Conservation (phyloP, 2,329 filamentous ascomycete genomes). For the Dothideomycetes sp. region DNA sequence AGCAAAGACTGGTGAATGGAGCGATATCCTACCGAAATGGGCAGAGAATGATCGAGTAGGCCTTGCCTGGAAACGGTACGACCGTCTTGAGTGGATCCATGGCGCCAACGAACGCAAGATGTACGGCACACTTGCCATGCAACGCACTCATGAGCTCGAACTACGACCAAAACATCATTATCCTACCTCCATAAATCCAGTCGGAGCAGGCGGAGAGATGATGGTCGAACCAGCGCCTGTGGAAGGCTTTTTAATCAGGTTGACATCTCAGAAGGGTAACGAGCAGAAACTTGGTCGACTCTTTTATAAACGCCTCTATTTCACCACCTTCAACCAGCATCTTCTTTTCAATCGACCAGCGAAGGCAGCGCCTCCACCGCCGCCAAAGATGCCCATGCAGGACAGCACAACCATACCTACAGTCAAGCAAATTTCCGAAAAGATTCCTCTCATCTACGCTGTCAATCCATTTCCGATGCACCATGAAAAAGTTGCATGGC, state of each 20-base stretch:
- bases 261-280: constrained; percentile 52
- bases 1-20: constrained; percentile 45
- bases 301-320: constrained; percentile 56
- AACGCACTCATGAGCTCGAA: constrained; percentile 54
- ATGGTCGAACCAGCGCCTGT: constrained; percentile 50
- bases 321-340: constrained; percentile 52
- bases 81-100: constrained; percentile 57
- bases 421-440: constrained; percentile 41
- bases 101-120: constrained; percentile 56
- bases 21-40: constrained; percentile 49
- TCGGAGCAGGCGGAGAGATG: constrained; percentile 28
- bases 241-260: constrained; percentile 54
- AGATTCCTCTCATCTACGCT: constrained; percentile 50
- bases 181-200: constrained; percentile 34
- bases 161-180: constrained; percentile 56
- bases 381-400: constrained; percentile 40
- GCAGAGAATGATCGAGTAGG: constrained; percentile 47
- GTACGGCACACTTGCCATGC: constrained; percentile 59
- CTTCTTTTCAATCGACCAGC: constrained; percentile 52
- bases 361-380: constrained; percentile 42
- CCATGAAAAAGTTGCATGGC: constrained; percentile 45
- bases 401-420: constrained; percentile 38
- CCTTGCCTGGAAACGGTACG: constrained; percentile 58
- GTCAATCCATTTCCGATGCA: constrained; percentile 48
- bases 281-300: constrained; percentile 48